phyloP scores from a whole-genome alignment of 352 stramenopile genomes.

The Blastocystis sp. region DNA sequence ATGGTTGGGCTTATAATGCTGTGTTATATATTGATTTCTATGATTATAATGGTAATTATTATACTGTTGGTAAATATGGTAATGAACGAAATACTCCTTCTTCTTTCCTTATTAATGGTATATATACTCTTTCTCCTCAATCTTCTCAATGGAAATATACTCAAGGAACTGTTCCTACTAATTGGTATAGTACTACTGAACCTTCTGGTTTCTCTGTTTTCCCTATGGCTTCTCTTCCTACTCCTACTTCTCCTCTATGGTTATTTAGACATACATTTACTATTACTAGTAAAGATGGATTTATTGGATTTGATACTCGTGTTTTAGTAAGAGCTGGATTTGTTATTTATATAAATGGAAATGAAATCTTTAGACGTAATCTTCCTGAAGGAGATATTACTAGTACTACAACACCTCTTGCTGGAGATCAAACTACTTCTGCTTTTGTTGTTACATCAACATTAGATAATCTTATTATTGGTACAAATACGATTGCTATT shows the following conservation, averaged over 20 bases:
- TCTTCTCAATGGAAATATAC: no score
- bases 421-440: neutral
- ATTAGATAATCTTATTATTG: neutral
- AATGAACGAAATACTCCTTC: no score
- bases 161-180: constrained; percentile 8
- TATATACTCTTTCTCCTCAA: no score
- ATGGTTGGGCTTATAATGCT: no score
- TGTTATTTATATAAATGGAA: constrained; percentile 11
- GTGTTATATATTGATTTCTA: no score
- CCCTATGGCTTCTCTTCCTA: neutral
- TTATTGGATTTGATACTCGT: constrained; percentile 1
- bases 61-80: no score
- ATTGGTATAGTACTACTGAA: neutral
- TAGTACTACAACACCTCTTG: neutral
- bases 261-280: constrained; percentile 9
- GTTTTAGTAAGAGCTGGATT: constrained; percentile 3
- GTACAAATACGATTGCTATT: constrained; percentile 1
- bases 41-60: no score
- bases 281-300: neutral
- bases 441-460: neutral
- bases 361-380: constrained; percentile 7
- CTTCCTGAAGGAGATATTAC: constrained; percentile 11
- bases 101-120: no score
- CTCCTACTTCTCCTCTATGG: neutral
- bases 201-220: neutral